phyloP scores from a whole-genome alignment of 176 grass and related monocot species.

The Triticum aestivum region IWGSC_CS_RefSeq_v2.1 NC_057800.1:558887657-558888156 shows the following conservation, averaged over 20 bases:
- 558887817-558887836: constrained; percentile 24
- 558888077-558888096: background rate
- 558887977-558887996: constrained; percentile 44
- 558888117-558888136: constrained; percentile 14
- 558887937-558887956: background rate
- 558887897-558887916: constrained; percentile 4
- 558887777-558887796: background rate
- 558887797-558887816: background rate
- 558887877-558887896: constrained; percentile 23
- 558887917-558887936: constrained; percentile 9
- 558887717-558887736: background rate
- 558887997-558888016: constrained; percentile 60
- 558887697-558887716: background rate
- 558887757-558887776: background rate
- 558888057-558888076: background rate
- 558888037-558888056: constrained; percentile 32
- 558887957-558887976: background rate
- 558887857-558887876: background rate
- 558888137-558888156: constrained; percentile 4
- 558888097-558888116: background rate
- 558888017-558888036: constrained; percentile 16
- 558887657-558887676: constrained; percentile 30
- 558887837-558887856: background rate
- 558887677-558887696: background rate
- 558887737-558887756: background rate